These are phyloP conservation scores for Elongisporangium senticosum DNA, from an alignment of 352 stramenopile species.

Conservation along the genomic window DNA sequence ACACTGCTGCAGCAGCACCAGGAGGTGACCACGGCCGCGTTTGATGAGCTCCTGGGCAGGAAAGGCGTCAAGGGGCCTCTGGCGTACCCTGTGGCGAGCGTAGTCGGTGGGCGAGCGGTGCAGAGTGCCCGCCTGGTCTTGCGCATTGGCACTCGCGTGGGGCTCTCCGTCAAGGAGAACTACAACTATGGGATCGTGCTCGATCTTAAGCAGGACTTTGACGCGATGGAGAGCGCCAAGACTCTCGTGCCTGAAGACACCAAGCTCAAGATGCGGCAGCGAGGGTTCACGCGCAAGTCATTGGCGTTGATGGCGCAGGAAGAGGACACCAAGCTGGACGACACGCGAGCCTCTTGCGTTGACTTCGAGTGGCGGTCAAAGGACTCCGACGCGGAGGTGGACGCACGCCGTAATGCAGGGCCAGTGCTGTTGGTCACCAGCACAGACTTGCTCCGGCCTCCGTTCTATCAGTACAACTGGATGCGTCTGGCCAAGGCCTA, in stretches of 20 bases:
- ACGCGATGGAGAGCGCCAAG: constrained; percentile 5
- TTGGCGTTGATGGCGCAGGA: constrained; percentile 15
- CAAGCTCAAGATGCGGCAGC: constrained; percentile 22
- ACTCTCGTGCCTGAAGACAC: constrained; percentile 2
- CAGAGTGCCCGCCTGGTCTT: constrained; percentile 30
- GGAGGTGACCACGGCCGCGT: constrained; percentile 38
- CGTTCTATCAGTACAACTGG: constrained; percentile 57
- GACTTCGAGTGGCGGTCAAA: constrained; percentile 52
- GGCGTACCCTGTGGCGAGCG: constrained; percentile 47
- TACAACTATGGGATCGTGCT: constrained; percentile 62
- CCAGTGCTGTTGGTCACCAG: constrained; percentile 32
- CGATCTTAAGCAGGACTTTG: constrained; percentile 46
- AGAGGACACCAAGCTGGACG: constrained; percentile 11
- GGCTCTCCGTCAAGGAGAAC: constrained; percentile 36
- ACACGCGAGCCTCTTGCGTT: constrained; percentile 10
- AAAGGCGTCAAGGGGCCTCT: constrained; percentile 24
- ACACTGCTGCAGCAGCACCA: constrained; percentile 46
- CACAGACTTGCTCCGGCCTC: constrained; percentile 37
- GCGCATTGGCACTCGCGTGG: constrained; percentile 39
- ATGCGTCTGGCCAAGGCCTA: constrained; percentile 41
- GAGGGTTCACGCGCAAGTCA: constrained; percentile 33
- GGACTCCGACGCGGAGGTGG: not conserved
- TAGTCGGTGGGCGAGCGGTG: constrained; percentile 15
- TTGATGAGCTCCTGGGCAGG: constrained; percentile 40
- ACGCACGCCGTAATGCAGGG: not conserved